Percentiles rank a stretch among this genome's conserved stretches.
These are phyloP conservation scores for Verticillium nubilum DNA, from an alignment of 2,329 filamentous ascomycete genomes.

Conservation along the genomic window DNA sequence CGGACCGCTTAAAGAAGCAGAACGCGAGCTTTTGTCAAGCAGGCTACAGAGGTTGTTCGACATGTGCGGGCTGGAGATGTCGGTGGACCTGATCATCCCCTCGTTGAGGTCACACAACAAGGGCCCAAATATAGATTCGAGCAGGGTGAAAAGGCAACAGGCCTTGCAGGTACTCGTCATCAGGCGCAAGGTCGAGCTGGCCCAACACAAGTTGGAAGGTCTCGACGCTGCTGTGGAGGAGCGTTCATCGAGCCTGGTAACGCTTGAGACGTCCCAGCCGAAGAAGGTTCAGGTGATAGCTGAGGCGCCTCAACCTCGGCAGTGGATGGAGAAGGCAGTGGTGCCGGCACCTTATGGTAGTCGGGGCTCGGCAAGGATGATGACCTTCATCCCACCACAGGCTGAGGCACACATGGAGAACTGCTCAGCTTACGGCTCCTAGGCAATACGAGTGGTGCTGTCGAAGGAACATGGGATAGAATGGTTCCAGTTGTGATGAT, in stretches of 20 bases:
- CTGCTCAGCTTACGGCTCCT: not conserved
- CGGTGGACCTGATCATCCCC: slow-evolving; percentile 4
- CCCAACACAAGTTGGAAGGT: not conserved
- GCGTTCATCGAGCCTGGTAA: not conserved
- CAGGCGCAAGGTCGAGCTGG: slow-evolving; percentile 2
- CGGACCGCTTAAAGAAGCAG: not conserved
- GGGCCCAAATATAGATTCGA: not conserved
- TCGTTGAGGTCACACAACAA: slow-evolving; percentile 13
- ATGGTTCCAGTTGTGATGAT: not conserved
- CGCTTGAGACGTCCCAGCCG: not conserved
- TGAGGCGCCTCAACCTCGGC: not conserved
- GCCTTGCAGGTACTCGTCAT: slow-evolving; percentile 2
- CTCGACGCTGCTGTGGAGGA: not conserved
- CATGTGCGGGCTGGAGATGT: slow-evolving; percentile 21
- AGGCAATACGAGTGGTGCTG: not conserved
- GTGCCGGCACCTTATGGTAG: not conserved
- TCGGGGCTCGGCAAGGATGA: not conserved
- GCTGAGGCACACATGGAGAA: not conserved
- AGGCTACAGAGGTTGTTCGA: slow-evolving; percentile 27
- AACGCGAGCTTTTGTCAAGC: slow-evolving; percentile 5
- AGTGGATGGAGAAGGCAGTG: not conserved
- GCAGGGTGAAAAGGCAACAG: not conserved
- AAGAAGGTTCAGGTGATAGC: not conserved
- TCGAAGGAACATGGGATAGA: not conserved
- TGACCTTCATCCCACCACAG: not conserved